Evolutionary conservation across 2,329 filamentous ascomycete genomes (phyloP), one percentile per base, ranked within the genome.

Genomic region (Hymenoscyphus scutula): DNA sequence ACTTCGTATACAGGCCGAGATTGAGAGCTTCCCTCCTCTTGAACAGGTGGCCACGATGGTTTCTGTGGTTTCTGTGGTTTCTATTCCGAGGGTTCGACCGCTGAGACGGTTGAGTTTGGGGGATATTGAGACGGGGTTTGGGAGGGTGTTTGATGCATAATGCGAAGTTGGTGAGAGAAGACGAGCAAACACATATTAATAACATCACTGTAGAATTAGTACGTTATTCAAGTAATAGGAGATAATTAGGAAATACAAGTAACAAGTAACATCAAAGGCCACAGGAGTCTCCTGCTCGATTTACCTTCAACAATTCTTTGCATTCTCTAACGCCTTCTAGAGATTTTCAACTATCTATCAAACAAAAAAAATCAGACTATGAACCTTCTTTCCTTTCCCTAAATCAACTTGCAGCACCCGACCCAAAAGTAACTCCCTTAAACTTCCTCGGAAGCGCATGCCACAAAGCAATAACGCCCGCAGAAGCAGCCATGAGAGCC

Each of bases 81-180:
- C n/a, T n/a, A 63, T 51, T 11, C 10, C 58, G 8, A 58, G 55
- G 8, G 53, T 45, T 13, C 59, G 60, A 38, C 38, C 58, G 5
- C 59, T 69, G 13, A 65, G 68, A 53, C 59, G 67, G 10, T 53
- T 72, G 41, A 71, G 67, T 63, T 58, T 72, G 15, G 69, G 69
- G 19, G 68, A 70, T 53, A 58, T 67, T 3, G 65, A 64, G 6
- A 55, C 56, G 5, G 62, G 64, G 2, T 54, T 69, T 23, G 67
- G 68, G 5, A 64, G 65, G 53, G 27, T 67, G 32, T 66, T 65
- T 41, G 41, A 48, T 19, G 41, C 23, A 23, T 48, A 48, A 57
- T 41, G 25, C 45, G 32, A 41, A 23, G 11, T 41, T 13, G n/a
- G 17, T 2, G 10, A 27, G 25, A n/a, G 19, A 27, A 7, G 3